Evolutionary conservation across 441 rosid species (phyloP).

Genomic region (Populus trichocarpa): DNA sequence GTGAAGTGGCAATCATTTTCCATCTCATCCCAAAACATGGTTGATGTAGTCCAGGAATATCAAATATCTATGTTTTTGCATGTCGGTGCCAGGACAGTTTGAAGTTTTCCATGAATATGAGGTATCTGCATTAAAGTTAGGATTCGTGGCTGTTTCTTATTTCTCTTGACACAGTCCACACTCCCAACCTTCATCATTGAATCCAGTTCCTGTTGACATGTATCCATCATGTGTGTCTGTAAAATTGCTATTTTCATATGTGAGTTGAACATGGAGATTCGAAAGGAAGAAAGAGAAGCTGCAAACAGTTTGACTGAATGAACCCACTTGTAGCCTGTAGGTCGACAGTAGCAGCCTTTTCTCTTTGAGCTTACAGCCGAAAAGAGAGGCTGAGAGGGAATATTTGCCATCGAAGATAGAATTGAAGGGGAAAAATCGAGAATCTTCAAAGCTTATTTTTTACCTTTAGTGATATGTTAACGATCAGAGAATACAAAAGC

Average conservation of each 20-base stretch:
- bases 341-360: constrained; percentile 18
- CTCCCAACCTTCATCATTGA: neutral
- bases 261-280: constrained; percentile 5
- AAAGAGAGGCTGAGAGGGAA: constrained; percentile 32
- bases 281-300: constrained; percentile 11
- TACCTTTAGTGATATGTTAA: constrained; percentile 7
- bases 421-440: constrained; percentile 24
- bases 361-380: constrained; percentile 25
- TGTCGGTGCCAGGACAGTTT: neutral
- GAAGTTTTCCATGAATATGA: constrained; percentile 15
- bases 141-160: neutral
- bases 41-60: neutral
- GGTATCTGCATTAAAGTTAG: neutral
- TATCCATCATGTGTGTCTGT: neutral
- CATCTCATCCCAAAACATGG: constrained; percentile 7
- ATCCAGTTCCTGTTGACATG: neutral
- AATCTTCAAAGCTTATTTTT: constrained; percentile 28
- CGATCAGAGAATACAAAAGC: neutral
- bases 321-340: constrained; percentile 13
- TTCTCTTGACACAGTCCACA: neutral
- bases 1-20: constrained; percentile 20
- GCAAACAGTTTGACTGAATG: constrained; percentile 7
- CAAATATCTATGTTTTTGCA: neutral
- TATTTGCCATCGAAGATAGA: constrained; percentile 32
- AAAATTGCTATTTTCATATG: neutral